These are phyloP conservation scores for Tricholoma sp. DNA, from an alignment of 768 basidiomycete species.

Conservation along the genomic window DNA sequence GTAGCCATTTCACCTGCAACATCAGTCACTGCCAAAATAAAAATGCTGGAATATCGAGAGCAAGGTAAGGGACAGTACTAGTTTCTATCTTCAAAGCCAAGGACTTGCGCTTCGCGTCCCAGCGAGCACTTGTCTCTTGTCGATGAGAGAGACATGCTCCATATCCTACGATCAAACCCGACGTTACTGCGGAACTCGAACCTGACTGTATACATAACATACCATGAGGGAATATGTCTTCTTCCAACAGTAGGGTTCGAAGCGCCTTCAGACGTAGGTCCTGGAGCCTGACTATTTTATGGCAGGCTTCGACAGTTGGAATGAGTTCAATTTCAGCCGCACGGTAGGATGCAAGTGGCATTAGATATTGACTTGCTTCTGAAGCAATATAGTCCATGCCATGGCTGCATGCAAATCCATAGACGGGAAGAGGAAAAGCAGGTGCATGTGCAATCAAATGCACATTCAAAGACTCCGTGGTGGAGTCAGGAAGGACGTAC, in stretches of 20 bases:
- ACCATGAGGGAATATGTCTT: slow-evolving; percentile 71
- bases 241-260: slow-evolving; percentile 45
- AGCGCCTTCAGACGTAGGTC: slow-evolving; percentile 49
- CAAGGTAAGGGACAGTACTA: slow-evolving; percentile 28
- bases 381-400: slow-evolving; percentile 44
- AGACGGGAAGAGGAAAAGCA: slow-evolving; percentile 50
- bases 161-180: slow-evolving; percentile 37
- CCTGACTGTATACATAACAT: slow-evolving; percentile 7
- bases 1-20: slow-evolving; percentile 61
- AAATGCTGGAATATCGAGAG: neutral
- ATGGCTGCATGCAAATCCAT: slow-evolving; percentile 46
- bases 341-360: slow-evolving; percentile 53
- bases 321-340: slow-evolving; percentile 46
- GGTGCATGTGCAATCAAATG: slow-evolving; percentile 55
- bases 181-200: slow-evolving; percentile 2
- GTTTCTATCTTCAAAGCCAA: slow-evolving; percentile 47
- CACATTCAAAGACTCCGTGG: slow-evolving; percentile 36
- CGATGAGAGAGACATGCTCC: slow-evolving; percentile 54
- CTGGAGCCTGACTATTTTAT: slow-evolving; percentile 57
- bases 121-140: slow-evolving; percentile 36
- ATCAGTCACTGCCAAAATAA: slow-evolving; percentile 46
- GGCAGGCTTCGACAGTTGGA: slow-evolving; percentile 57
- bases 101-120: slow-evolving; percentile 47
- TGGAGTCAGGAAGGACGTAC: slow-evolving; percentile 47
- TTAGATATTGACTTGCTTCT: slow-evolving; percentile 53